Percentiles rank a stretch among this genome's conserved stretches.
phyloP scores from a whole-genome alignment of 139 green algal genomes.

The Chlorella sorokiniana region DNA sequence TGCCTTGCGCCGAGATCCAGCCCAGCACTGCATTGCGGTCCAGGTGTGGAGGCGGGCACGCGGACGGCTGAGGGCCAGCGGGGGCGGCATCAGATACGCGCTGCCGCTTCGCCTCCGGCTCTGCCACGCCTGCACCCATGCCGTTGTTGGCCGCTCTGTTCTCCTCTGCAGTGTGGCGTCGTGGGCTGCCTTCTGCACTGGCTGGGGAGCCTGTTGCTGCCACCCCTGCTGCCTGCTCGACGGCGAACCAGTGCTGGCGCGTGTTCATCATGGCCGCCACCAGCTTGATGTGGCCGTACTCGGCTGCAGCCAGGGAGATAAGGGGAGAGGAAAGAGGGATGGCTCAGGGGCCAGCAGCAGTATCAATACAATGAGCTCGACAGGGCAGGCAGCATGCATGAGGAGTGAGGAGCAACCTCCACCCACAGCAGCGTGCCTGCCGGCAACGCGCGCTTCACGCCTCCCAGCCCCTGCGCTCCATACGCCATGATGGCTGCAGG shows the following conservation, averaged over 20 bases:
- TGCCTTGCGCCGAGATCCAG: neutral
- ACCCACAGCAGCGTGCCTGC: neutral
- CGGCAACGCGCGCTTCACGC: constrained; percentile 12
- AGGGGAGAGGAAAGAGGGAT: no score
- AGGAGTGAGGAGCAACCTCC: neutral
- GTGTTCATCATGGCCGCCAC: constrained; percentile 38
- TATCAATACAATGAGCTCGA: neutral
- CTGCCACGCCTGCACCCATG: no score
- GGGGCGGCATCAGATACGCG: neutral
- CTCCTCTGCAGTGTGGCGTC: neutral
- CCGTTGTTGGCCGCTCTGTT: neutral
- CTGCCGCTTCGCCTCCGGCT: neutral
- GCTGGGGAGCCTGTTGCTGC: neutral
- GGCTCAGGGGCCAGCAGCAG: neutral
- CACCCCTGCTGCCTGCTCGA: neutral
- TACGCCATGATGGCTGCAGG: constrained; percentile 17
- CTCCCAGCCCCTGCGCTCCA: constrained; percentile 19
- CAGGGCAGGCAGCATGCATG: neutral
- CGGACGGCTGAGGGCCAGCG: neutral
- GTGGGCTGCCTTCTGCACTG: neutral
- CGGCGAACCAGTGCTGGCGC: constrained; percentile 18
- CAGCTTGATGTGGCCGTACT: constrained; percentile 46
- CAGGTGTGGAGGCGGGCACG: neutral
- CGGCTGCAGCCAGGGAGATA: neutral
- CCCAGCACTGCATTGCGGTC: neutral